phyloP scores from a whole-genome alignment of 2,329 filamentous ascomycete genomes.

The Aureobasidium uvarum region DNA sequence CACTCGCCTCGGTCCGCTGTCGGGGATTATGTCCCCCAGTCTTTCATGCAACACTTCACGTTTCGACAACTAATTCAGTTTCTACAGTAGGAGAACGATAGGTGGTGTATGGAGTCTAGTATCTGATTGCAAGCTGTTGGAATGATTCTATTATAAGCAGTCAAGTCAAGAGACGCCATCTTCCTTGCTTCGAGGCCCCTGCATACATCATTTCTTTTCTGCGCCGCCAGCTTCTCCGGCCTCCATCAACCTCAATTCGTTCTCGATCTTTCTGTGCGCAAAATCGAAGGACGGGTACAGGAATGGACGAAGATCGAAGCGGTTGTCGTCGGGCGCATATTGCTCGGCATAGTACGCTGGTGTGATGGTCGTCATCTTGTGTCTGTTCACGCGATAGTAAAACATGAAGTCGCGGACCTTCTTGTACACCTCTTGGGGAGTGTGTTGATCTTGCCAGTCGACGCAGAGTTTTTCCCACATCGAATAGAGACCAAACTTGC shows the following conservation, averaged over 20 bases:
- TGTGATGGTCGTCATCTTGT: conserved; percentile 60
- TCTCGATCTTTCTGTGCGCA: conserved; percentile 52
- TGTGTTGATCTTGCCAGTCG: conserved; percentile 47
- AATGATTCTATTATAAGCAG: not conserved
- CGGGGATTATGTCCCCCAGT: not conserved
- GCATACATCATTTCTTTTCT: conserved; percentile 8
- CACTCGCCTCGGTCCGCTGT: conserved; percentile 13
- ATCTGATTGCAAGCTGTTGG: not conserved
- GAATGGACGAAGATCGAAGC: conserved; percentile 57
- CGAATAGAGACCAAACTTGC: conserved; percentile 55
- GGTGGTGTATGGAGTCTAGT: not conserved
- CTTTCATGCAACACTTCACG: not conserved
- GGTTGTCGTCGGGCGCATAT: conserved; percentile 47
- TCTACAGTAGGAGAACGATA: not conserved
- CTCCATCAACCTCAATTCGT: conserved; percentile 47
- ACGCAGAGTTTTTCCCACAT: conserved; percentile 55
- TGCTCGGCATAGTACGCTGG: conserved; percentile 30
- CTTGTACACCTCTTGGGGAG: conserved; percentile 37
- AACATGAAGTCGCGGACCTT: conserved; percentile 51
- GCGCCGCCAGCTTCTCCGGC: conserved; percentile 32
- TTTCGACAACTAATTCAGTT: not conserved
- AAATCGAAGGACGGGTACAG: conserved; percentile 52
- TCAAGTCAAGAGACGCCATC: not conserved
- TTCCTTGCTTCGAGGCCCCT: not conserved
- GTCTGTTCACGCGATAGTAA: conserved; percentile 63